Evolutionary conservation across 805 yeast genomes (phyloP).

Genomic region (Starmerella cellae): DNA sequence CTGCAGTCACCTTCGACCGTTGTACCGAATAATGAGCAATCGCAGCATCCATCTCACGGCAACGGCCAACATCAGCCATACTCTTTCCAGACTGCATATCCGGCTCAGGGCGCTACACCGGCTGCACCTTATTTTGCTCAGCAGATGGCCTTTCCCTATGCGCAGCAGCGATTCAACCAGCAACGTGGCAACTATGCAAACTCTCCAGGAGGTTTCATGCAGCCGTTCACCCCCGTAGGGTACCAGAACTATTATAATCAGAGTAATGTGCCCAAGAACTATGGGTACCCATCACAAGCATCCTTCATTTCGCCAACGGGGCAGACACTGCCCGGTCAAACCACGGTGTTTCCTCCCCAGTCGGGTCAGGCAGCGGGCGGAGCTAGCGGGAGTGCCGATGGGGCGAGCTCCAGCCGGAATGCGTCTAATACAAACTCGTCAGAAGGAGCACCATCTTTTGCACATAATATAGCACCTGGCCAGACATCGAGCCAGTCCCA

Average conservation of each 20-base stretch:
- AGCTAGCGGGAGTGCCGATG: no score
- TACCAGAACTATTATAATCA: not conserved
- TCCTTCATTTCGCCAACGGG: not conserved
- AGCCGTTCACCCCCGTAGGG: not conserved
- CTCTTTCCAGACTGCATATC: not conserved
- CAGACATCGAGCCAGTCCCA: no score
- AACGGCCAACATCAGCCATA: not conserved
- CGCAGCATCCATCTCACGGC: no score
- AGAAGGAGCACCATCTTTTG: no score
- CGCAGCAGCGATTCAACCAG: conserved; percentile 1
- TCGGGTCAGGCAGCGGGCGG: no score
- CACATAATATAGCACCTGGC: no score
- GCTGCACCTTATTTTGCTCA: not conserved
- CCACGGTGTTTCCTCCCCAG: no score
- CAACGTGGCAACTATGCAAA: not conserved
- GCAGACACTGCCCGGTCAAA: no score
- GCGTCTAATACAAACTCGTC: no score
- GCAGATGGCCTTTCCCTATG: not conserved
- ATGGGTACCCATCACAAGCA: not conserved
- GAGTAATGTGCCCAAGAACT: not conserved
- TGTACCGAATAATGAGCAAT: no score
- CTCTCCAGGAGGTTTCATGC: not conserved
- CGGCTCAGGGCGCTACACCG: not conserved
- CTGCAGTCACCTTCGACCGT: no score
- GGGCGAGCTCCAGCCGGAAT: no score